Evolutionary conservation across 2,329 filamentous ascomycete species (phyloP), one percentile per base, ranked within the genome.

Genomic region (Ceratocystis cubensis): DNA sequence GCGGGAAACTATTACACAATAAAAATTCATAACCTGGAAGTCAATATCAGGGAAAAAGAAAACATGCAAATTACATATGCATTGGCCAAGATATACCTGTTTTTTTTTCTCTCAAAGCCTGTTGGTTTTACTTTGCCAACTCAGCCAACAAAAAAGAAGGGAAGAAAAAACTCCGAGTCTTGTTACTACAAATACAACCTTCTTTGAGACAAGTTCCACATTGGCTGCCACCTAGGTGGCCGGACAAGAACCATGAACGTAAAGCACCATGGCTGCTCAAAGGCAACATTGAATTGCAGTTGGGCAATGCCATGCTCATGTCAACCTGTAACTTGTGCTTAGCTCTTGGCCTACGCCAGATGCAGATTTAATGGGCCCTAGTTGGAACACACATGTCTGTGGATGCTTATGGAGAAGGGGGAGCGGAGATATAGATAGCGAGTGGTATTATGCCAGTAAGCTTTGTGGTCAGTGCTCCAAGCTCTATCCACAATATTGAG

Each of bases 151-250:
- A 10, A 17, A 33, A 59, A 59, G 25, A 57, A 10, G 20, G 10
- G 22, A 59, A 59, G 4, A 59, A 59, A 59, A 59, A 59, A 2
- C 25, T 59, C 22, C 28, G 53, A 59, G 53, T 33, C 53, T 59
- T 59, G 53, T 33, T 30, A 17, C 28, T 1, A 37, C 53, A 33
- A n/a, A 17, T 8, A n/a, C 22, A 2, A 6, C 25, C 22, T 17
- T 17, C 25, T 30, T 33, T 33, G 25, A 59, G 17, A 59, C 7
- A 33, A 59, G 53, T 37, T 20, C 53, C 53, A 59, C 53, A 30
- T 33, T 25, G 28, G 17, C 25, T 59, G 28, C 22, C 53, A 59
- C 53, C 37, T 59, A 6, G 53, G 28, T 30, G 25, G 28, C 17
- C 13, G 22, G 2, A n/a, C 13, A 30, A 59, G n/a, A 15, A 25